These are phyloP conservation scores for Piloderma croceum DNA, from an alignment of 768 basidiomycete species.

Conservation along the genomic window DNA sequence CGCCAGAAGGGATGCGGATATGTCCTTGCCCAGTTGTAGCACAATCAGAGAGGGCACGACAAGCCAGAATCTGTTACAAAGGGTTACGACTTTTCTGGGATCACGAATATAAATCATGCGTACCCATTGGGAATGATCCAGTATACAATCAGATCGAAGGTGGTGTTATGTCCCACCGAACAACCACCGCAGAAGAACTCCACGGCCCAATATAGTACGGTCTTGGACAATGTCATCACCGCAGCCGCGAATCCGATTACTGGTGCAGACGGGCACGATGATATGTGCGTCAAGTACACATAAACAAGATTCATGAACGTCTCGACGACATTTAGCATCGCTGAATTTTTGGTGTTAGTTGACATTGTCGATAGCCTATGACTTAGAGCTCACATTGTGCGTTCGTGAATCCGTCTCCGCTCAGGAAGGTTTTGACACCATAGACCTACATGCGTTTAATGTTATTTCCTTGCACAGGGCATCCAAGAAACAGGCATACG, in stretches of 20 bases:
- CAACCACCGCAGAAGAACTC: conserved; percentile 77
- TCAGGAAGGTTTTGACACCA: conserved; percentile 58
- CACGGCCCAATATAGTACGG: conserved; percentile 73
- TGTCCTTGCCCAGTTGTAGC: neutral
- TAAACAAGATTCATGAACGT: conserved; percentile 69
- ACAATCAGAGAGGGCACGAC: neutral
- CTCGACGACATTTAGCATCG: conserved; percentile 75
- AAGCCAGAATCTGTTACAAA: neutral
- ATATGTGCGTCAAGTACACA: conserved; percentile 67
- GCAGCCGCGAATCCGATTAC: conserved; percentile 69
- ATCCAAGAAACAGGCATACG: neutral
- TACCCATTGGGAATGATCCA: conserved; percentile 82
- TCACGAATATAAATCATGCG: conserved; percentile 16
- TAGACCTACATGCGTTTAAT: conserved; percentile 49
- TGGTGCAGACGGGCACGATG: conserved; percentile 57
- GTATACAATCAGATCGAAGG: conserved; percentile 43
- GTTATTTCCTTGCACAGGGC: no score
- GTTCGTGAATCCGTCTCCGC: conserved; percentile 74
- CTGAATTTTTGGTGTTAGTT: conserved; percentile 33
- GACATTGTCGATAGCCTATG: conserved; percentile 1
- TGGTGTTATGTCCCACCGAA: conserved; percentile 67
- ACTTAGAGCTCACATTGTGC: conserved; percentile 60
- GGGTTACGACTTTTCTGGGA: no score
- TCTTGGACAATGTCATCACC: conserved; percentile 82
- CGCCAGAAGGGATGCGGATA: neutral